Percentiles rank a stretch among this genome's conserved stretches.
Conservation (phyloP, 306 rosid species). For the Medicago lupulina region DNA sequence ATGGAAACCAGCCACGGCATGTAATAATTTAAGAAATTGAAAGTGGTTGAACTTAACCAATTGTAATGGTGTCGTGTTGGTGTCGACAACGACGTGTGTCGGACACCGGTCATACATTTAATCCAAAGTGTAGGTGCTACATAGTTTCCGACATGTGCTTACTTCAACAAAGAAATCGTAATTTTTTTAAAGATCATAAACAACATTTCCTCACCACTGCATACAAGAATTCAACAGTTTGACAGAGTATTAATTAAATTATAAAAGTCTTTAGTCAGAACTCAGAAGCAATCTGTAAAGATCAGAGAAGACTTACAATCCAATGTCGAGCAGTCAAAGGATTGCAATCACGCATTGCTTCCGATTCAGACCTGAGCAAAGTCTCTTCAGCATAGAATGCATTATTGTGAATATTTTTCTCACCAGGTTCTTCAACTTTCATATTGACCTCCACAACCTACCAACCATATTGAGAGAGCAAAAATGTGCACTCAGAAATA, state of each 20-base stretch:
- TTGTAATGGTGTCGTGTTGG: background rate
- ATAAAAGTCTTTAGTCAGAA: slow-evolving; percentile 12
- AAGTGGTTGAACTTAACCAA: background rate
- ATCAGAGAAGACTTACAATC: slow-evolving; percentile 68
- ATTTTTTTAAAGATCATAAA: background rate
- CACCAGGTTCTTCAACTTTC: slow-evolving; percentile 85
- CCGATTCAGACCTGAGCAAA: slow-evolving; percentile 70
- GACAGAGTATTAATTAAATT: slow-evolving; percentile 18
- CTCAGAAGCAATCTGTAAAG: slow-evolving; percentile 8
- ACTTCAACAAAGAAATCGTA: background rate
- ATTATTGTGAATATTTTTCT: slow-evolving; percentile 80
- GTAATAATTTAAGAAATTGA: background rate
- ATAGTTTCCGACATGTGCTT: background rate
- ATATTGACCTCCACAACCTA: slow-evolving; percentile 89
- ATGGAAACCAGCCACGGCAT: background rate
- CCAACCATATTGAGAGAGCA: slow-evolving; percentile 18
- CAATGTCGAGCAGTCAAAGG: slow-evolving; percentile 87
- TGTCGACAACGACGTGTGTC: background rate
- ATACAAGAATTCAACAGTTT: slow-evolving; percentile 18
- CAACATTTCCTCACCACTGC: background rate
- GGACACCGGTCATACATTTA: background rate
- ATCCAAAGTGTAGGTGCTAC: background rate
- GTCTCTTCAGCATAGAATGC: slow-evolving; percentile 93
- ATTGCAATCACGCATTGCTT: slow-evolving; percentile 89
- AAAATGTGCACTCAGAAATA: slow-evolving; percentile 21